Evolutionary conservation across 179 eudicot genomes (phyloP).

Genomic region (Beta macrorhiza): DNA sequence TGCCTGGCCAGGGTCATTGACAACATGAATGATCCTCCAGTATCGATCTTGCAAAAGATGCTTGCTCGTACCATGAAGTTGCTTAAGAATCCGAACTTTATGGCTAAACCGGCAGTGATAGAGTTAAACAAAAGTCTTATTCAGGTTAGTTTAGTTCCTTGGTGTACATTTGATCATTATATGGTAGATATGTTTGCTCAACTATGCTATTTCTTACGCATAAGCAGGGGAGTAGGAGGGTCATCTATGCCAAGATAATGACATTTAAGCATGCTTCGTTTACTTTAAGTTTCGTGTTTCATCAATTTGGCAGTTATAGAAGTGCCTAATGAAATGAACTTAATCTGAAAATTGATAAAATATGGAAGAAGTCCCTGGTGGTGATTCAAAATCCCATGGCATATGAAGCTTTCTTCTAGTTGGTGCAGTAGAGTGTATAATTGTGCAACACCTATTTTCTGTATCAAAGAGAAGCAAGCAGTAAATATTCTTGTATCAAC

Average conservation of each 20-base stretch:
- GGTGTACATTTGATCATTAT: neutral
- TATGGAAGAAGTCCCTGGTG: neutral
- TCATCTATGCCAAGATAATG: neutral
- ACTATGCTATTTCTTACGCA: neutral
- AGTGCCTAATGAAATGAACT: neutral
- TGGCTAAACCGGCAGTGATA: constrained; percentile 86
- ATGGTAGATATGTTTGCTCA: constrained; percentile 1
- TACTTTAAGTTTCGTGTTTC: neutral
- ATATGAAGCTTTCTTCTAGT: neutral
- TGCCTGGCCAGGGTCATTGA: constrained; percentile 79
- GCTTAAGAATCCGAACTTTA: constrained; percentile 77
- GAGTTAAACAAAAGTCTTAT: constrained; percentile 77
- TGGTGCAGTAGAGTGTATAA: neutral
- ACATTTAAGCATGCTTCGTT: neutral
- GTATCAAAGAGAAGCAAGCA: neutral
- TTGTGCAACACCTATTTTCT: neutral
- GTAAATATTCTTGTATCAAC: too few relatives aligned
- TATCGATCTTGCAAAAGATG: constrained; percentile 67
- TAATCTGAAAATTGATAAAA: neutral
- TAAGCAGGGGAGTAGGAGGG: neutral
- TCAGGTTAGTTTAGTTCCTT: constrained; percentile 51
- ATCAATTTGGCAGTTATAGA: neutral
- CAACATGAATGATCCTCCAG: constrained; percentile 59
- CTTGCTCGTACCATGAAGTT: constrained; percentile 60
- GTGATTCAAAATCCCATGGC: neutral